phyloP scores from a whole-genome alignment of 2,329 filamentous ascomycete species.

The Xylaria sp. region DNA sequence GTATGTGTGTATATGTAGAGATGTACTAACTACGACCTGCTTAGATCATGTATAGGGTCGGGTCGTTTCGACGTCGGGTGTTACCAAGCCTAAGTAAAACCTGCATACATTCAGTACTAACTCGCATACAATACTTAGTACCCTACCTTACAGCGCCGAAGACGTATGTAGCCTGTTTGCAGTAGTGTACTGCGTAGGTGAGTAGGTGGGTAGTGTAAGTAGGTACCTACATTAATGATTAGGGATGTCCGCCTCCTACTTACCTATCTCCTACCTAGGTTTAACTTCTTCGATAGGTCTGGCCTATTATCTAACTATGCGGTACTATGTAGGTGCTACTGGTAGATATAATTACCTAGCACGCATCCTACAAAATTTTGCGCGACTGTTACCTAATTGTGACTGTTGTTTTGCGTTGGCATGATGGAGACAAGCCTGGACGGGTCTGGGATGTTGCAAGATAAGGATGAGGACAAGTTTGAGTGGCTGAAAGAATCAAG shows the following conservation, averaged over 20 bases:
- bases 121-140: too few relatives aligned
- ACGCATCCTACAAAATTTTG: neutral
- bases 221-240: neutral
- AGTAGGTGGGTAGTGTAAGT: neutral
- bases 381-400: constrained; percentile 37
- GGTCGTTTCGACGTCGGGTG: neutral
- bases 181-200: neutral
- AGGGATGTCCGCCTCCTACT: neutral
- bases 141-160: too few relatives aligned
- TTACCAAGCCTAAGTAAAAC: constrained; percentile 1
- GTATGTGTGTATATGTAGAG: neutral
- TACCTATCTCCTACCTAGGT: neutral
- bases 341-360: neutral
- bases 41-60: too few relatives aligned
- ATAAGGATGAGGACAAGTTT: constrained; percentile 13
- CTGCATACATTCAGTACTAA: too few relatives aligned
- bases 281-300: neutral
- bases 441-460: constrained; percentile 1
- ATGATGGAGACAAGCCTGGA: constrained; percentile 12
- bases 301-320: neutral
- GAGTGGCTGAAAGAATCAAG: neutral
- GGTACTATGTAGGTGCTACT: neutral
- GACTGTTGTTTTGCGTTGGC: constrained; percentile 32
- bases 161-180: neutral
- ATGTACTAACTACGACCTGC: too few relatives aligned